Conservation (phyloP, 805 yeast genomes). For the Myxozyma geophila region DNA sequence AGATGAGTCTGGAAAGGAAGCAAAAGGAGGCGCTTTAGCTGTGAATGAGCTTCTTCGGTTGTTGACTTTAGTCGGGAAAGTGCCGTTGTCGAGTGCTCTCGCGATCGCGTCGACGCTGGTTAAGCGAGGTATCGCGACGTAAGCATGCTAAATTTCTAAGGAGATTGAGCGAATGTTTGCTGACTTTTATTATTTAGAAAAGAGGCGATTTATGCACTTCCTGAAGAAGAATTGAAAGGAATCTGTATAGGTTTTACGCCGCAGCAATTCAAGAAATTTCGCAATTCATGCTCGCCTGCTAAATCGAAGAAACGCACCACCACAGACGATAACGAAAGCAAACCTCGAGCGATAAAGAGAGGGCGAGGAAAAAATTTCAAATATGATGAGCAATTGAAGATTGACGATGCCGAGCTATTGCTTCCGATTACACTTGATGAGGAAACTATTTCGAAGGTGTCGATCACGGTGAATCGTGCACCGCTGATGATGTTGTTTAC, state of each 20-base stretch:
- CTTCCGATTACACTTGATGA: conserved; percentile 20
- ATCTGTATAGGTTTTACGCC: conserved; percentile 16
- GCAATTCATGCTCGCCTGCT: conserved; percentile 3
- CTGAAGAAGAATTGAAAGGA: conserved; percentile 17
- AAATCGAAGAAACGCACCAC: neutral
- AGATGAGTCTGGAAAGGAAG: neutral
- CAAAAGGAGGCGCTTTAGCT: neutral
- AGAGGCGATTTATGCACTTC: conserved; percentile 14
- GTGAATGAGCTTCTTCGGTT: conserved; percentile 29
- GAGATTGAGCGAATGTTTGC: neutral
- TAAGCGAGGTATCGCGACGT: conserved; percentile 23
- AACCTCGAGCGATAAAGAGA: neutral
- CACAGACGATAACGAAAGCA: neutral
- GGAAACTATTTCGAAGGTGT: neutral
- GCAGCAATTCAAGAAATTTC: conserved; percentile 18
- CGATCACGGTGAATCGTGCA: conserved; percentile 26
- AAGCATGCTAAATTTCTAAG: neutral
- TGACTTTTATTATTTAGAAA: neutral
- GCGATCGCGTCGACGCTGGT: conserved; percentile 29
- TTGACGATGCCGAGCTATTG: conserved; percentile 15
- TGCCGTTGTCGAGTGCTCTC: conserved; percentile 21
- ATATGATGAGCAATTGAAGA: neutral
- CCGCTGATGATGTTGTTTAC: conserved; percentile 34
- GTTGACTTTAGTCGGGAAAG: conserved; percentile 26
- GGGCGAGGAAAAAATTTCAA: conserved; percentile 4